A percentile compares a stretch with the other conserved stretches of the same genome.
These are phyloP conservation scores for Citrullus amarus DNA, from an alignment of 306 rosid species.

Conservation along the genomic window DNA sequence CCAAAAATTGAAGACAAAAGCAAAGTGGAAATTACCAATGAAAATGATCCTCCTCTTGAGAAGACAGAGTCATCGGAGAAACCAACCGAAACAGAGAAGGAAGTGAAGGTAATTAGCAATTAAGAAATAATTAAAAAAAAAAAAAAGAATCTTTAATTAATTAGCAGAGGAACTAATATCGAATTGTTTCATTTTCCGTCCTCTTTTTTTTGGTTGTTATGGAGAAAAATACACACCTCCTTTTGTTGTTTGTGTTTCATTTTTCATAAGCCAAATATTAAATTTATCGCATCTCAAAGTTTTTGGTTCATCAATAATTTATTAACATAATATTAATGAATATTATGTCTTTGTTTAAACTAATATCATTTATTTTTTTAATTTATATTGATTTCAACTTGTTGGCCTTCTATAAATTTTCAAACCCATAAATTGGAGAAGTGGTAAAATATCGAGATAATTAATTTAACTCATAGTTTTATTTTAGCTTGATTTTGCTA, in stretches of 20 bases:
- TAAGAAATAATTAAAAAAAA: too few species aligned
- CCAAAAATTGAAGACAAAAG: background rate
- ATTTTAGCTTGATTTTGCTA: background rate
- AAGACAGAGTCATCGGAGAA: background rate
- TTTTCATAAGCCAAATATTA: background rate
- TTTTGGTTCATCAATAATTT: too few species aligned
- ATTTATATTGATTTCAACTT: too few species aligned
- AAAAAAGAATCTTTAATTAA: background rate
- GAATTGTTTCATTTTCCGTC: background rate
- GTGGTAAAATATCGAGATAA: too few species aligned
- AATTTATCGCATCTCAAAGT: too few species aligned
- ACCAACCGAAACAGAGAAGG: background rate
- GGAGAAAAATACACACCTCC: background rate
- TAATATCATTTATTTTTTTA: too few species aligned
- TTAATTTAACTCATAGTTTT: background rate
- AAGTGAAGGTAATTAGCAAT: background rate
- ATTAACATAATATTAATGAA: too few species aligned
- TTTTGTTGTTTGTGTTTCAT: background rate
- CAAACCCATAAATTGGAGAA: too few species aligned
- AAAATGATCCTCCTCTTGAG: background rate
- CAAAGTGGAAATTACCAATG: background rate
- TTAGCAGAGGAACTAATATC: background rate
- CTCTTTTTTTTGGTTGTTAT: background rate
- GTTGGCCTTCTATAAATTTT: too few species aligned
- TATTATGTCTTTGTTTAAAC: too few species aligned